These are phyloP conservation scores for Suillus lakei DNA, from an alignment of 768 basidiomycete genomes.

Conservation along the genomic window DNA sequence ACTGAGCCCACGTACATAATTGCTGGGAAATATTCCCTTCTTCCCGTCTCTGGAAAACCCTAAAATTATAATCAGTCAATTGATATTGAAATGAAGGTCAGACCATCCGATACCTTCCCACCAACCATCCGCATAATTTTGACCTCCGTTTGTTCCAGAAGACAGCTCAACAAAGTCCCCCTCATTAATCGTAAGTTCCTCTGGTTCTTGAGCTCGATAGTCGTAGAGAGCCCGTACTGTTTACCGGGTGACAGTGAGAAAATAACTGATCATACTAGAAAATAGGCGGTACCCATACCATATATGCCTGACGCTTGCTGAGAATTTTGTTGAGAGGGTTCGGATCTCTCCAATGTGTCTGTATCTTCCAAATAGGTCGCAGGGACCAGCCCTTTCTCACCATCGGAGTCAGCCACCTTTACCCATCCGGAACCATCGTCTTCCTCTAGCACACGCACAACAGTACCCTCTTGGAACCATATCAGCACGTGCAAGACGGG, in stretches of 20 bases:
- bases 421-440: constrained; percentile 91
- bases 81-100: constrained; percentile 22
- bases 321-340: constrained; percentile 19
- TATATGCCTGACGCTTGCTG: constrained; percentile 47
- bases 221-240: constrained; percentile 83
- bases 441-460: constrained; percentile 71
- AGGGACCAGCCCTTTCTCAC: constrained; percentile 77
- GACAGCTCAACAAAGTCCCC: constrained; percentile 70
- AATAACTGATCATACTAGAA: constrained; percentile 10
- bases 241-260: constrained; percentile 11
- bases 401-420: constrained; percentile 65
- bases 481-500: constrained; percentile 18
- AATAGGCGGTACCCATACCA: constrained; percentile 45
- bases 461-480: constrained; percentile 56
- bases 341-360: constrained; percentile 23
- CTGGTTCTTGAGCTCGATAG: constrained; percentile 73
- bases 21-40: constrained; percentile 87
- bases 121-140: constrained; percentile 79
- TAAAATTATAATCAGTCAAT: constrained; percentile 40
- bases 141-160: constrained; percentile 61
- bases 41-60: constrained; percentile 62
- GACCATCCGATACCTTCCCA: constrained; percentile 70
- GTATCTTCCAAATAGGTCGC: constrained; percentile 71
- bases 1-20: constrained; percentile 66
- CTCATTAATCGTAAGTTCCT: constrained; percentile 67